A percentile compares a stretch with the other conserved stretches of the same genome.
Conservation (phyloP, 352 stramenopile genomes). For the Phytophthora boehmeriae region DNA sequence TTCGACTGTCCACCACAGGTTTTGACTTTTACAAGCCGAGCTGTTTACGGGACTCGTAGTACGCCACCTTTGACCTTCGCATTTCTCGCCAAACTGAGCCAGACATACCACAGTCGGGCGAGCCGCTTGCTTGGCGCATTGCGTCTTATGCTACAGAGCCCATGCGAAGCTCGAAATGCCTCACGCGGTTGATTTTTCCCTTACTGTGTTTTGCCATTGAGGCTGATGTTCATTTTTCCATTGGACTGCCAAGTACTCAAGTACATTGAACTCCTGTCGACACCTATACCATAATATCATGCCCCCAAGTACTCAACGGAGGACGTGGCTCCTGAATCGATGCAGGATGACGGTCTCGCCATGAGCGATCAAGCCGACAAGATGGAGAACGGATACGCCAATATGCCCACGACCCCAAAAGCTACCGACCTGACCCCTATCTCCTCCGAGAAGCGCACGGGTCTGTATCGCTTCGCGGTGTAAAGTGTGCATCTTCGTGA, state of each 20-base stretch:
- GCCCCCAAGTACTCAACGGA: constrained; percentile 20
- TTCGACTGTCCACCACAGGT: too few relatives aligned
- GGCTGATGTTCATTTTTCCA: constrained; percentile 16
- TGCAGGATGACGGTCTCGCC: constrained; percentile 40
- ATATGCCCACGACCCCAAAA: constrained; percentile 9
- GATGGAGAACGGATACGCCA: constrained; percentile 25
- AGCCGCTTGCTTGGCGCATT: constrained; percentile 23
- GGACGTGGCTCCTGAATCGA: constrained; percentile 11
- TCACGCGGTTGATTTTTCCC: too few relatives aligned
- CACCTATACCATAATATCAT: constrained; percentile 3
- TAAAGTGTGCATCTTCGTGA: constrained; percentile 41
- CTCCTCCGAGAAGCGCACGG: constrained; percentile 19
- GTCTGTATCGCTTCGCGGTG: constrained; percentile 36
- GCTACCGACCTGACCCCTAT: not conserved
- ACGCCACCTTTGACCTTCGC: constrained; percentile 4
- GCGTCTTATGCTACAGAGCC: constrained; percentile 17
- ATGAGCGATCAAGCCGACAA: constrained; percentile 29
- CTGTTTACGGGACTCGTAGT: too few relatives aligned
- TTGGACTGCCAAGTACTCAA: constrained; percentile 34
- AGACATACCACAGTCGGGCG: constrained; percentile 16
- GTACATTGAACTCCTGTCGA: constrained; percentile 20
- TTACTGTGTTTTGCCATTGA: too few relatives aligned
- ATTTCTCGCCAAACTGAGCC: constrained; percentile 13
- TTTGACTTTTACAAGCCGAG: too few relatives aligned
- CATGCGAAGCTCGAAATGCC: not conserved